Percentiles rank a stretch among this genome's conserved stretches.
These are phyloP conservation scores for Komagataella phaffii DNA, from an alignment of 805 yeast genomes.

Conservation along the genomic window DNA sequence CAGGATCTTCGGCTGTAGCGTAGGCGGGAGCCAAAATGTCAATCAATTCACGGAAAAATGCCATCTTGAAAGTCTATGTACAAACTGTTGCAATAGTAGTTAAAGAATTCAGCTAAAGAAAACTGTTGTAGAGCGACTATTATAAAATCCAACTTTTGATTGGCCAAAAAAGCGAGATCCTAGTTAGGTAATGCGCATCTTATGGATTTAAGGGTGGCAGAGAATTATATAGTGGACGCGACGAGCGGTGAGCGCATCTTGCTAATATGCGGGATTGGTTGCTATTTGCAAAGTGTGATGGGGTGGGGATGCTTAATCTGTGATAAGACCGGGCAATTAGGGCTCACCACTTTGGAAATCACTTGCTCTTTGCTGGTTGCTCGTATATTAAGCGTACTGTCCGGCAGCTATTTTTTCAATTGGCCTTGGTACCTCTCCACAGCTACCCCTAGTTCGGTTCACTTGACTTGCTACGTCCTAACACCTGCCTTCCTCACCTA, in stretches of 20 bases:
- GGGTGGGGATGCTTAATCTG: background rate
- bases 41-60: constrained; percentile 57
- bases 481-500: background rate
- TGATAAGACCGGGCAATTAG: background rate
- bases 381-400: background rate
- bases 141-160: constrained; percentile 1
- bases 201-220: background rate
- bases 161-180: background rate
- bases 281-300: background rate
- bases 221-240: background rate
- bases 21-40: constrained; percentile 62
- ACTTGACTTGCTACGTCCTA: background rate
- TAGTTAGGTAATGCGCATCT: background rate
- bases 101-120: background rate
- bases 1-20: constrained; percentile 7
- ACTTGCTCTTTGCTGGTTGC: background rate
- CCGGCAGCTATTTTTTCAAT: background rate
- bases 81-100: background rate
- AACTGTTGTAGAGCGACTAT: background rate
- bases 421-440: background rate
- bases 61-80: constrained; percentile 10
- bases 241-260: background rate
- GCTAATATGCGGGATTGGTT: background rate
- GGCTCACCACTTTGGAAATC: background rate
- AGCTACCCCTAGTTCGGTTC: no score